Evolutionary conservation across 2,329 filamentous ascomycete species (phyloP).

Genomic region (Colletotrichum sidae): DNA sequence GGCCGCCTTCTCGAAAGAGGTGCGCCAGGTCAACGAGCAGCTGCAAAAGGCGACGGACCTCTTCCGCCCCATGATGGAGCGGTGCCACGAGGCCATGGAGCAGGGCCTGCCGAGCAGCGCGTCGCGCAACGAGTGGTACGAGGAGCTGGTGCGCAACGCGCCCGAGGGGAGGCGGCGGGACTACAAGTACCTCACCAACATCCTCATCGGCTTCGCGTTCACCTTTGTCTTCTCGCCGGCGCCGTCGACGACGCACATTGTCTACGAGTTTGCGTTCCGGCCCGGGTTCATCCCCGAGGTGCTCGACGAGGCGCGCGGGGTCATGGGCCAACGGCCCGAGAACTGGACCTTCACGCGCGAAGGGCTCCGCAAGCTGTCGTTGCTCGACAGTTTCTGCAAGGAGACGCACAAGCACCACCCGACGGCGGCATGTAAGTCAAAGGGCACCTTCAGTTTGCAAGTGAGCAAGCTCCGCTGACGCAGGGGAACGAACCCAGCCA

Average conservation of each 20-base stretch:
- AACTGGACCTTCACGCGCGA: constrained; percentile 23
- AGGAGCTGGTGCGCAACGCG: constrained; percentile 27
- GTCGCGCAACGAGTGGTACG: constrained; percentile 22
- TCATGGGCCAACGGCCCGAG: constrained; percentile 5
- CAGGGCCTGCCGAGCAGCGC: background rate
- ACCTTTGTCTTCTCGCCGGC: constrained; percentile 29
- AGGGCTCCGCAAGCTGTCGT: constrained; percentile 15
- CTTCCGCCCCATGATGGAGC: constrained; percentile 18
- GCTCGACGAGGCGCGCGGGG: constrained; percentile 16
- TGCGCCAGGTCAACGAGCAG: constrained; percentile 25
- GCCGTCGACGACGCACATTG: constrained; percentile 29
- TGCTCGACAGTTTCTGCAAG: constrained; percentile 34
- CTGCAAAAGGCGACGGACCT: constrained; percentile 13
- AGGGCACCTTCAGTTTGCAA: background rate
- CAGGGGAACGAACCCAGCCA: constrained; percentile 1
- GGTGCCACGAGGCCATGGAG: constrained; percentile 13
- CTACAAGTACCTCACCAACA: constrained; percentile 31
- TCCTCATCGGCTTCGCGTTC: constrained; percentile 31
- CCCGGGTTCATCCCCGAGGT: constrained; percentile 20
- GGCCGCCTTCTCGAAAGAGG: constrained; percentile 21
- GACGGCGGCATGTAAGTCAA: constrained; percentile 26
- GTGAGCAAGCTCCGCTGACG: background rate
- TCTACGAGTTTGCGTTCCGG: constrained; percentile 33
- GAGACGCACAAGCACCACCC: constrained; percentile 34
- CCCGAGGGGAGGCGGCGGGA: constrained; percentile 20